Percentiles rank a stretch among this genome's conserved stretches.
Conservation (phyloP, 163 green algal species). For the Trebouxia gelatinosa region DNA sequence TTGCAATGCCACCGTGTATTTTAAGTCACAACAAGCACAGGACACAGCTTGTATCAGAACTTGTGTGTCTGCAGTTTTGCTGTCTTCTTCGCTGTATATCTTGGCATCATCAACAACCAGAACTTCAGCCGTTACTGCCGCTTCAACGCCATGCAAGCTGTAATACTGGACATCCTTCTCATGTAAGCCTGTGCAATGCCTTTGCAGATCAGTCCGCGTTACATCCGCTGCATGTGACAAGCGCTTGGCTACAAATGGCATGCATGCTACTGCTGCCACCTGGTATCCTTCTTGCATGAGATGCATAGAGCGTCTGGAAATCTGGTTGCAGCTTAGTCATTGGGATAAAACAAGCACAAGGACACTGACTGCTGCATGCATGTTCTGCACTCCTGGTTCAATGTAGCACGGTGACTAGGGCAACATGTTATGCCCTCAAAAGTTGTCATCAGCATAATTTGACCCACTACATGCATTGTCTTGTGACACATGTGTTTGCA, state of each 20-base stretch:
- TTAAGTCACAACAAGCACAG: background rate
- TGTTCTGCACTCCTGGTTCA: background rate
- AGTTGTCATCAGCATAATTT: background rate
- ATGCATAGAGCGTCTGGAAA: background rate
- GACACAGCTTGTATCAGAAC: background rate
- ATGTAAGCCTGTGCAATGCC: conserved; percentile 82
- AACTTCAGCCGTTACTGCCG: conserved; percentile 76
- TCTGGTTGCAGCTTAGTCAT: background rate
- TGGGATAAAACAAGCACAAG: too few relatives aligned
- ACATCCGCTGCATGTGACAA: too few relatives aligned
- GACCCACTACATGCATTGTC: background rate
- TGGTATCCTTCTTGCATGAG: background rate
- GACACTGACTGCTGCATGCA: background rate
- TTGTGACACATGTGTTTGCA: background rate
- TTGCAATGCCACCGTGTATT: background rate
- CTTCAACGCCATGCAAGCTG: conserved; percentile 78
- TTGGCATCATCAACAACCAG: conserved; percentile 75
- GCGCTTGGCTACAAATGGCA: background rate
- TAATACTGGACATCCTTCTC: conserved; percentile 94
- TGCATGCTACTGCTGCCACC: background rate
- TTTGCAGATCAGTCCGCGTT: too few relatives aligned
- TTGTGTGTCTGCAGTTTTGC: conserved; percentile 62
- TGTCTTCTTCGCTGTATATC: conserved; percentile 86
- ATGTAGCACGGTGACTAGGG: too few relatives aligned
- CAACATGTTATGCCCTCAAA: background rate